phyloP scores from a whole-genome alignment of 768 basidiomycete species.

The Suillus bovinus region DNA sequence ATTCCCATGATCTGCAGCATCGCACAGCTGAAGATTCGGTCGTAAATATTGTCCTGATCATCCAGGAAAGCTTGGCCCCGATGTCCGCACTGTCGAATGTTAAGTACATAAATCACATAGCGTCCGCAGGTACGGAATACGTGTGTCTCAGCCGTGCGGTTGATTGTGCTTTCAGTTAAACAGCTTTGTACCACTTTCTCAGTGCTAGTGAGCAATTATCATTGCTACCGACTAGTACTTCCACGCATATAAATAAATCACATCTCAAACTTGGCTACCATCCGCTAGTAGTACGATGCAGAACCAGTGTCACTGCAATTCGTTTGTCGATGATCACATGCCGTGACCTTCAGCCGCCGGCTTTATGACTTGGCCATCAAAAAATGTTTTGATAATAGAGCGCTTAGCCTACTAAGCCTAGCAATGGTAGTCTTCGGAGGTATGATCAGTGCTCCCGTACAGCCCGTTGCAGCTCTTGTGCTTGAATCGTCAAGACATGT shows the following conservation, averaged over 20 bases:
- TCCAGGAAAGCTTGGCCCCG: background rate
- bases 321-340: background rate
- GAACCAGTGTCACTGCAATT: slow-evolving; percentile 1
- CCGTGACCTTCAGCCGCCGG: slow-evolving; percentile 10
- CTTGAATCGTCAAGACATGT: slow-evolving; percentile 16
- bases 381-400: slow-evolving; percentile 10
- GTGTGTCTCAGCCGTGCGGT: background rate
- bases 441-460: slow-evolving; percentile 29
- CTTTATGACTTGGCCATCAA: slow-evolving; percentile 12
- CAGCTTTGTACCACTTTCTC: background rate
- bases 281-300: background rate
- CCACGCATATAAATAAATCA: slow-evolving; percentile 2
- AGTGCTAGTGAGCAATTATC: background rate
- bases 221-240: background rate
- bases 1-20: background rate
- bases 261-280: background rate
- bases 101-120: background rate
- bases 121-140: background rate
- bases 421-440: slow-evolving; percentile 16
- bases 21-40: background rate
- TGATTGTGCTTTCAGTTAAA: background rate
- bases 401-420: slow-evolving; percentile 7
- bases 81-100: background rate
- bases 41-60: background rate
- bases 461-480: slow-evolving; percentile 34